Percentiles rank a stretch among this genome's conserved stretches.
These are phyloP conservation scores for Citrullus colocynthis DNA, from an alignment of 306 rosid species.

Conservation along the genomic window DNA sequence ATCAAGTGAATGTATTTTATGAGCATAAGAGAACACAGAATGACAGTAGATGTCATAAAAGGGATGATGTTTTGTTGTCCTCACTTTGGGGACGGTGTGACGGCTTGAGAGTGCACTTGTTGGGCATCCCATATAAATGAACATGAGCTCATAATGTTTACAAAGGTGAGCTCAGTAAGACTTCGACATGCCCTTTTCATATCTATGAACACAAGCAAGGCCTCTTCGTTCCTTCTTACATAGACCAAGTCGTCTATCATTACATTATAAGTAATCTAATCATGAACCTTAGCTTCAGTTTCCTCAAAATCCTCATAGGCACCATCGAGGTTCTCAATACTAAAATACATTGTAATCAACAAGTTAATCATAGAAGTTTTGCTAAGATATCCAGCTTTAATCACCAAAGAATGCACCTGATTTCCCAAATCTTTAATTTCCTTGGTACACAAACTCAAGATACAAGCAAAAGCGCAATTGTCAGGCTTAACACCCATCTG, in stretches of 20 bases:
- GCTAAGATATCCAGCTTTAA: conserved; percentile 37
- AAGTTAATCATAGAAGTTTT: conserved; percentile 54
- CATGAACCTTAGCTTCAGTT: conserved; percentile 16
- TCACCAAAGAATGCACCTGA: conserved; percentile 41
- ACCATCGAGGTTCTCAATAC: conserved; percentile 22
- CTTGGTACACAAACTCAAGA: conserved; percentile 42
- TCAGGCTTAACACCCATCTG: conserved; percentile 39
- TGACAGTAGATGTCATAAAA: too few species aligned
- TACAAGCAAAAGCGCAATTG: conserved; percentile 40
- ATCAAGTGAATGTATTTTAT: too few species aligned
- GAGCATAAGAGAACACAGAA: too few species aligned
- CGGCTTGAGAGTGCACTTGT: conserved; percentile 43
- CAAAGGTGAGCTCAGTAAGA: conserved; percentile 52
- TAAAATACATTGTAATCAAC: conserved; percentile 57
- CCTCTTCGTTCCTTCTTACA: conserved; percentile 35
- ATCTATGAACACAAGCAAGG: conserved; percentile 35
- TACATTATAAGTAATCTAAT: conserved; percentile 57
- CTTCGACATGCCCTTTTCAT: conserved; percentile 35
- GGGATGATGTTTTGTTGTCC: too few species aligned
- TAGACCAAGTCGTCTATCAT: conserved; percentile 58
- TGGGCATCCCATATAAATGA: conserved; percentile 24
- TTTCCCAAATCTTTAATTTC: conserved; percentile 43
- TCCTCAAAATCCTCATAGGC: conserved; percentile 52
- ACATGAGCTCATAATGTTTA: conserved; percentile 70
- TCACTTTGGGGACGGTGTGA: too few species aligned